Conservation (phyloP, 257 asterid genomes). For the Solanum bulbocastanum region DNA sequence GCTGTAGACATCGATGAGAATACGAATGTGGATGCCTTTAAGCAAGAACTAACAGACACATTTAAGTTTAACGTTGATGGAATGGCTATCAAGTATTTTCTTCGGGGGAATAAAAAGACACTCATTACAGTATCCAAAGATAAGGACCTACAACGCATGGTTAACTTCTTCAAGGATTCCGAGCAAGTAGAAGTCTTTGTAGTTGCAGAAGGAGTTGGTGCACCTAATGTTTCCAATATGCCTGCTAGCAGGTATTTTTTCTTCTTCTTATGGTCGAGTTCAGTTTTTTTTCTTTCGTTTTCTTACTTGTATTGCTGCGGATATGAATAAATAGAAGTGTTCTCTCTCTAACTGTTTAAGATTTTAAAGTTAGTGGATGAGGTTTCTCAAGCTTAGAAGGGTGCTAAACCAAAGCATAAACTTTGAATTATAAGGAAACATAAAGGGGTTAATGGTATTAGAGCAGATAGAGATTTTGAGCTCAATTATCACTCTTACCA, state of each 20-base stretch:
- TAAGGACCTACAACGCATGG: conserved; percentile 92
- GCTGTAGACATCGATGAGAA: conserved; percentile 79
- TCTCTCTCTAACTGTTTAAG: neutral
- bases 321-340: neutral
- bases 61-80: conserved; percentile 52
- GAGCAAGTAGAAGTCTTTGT: conserved; percentile 94
- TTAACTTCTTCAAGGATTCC: conserved; percentile 79
- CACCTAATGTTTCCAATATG: conserved; percentile 45
- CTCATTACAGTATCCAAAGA: conserved; percentile 86
- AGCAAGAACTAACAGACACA: conserved; percentile 77
- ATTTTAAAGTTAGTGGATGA: neutral
- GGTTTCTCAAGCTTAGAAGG: neutral
- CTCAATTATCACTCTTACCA: neutral
- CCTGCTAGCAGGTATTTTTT: conserved; percentile 76
- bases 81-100: conserved; percentile 77
- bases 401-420: neutral
- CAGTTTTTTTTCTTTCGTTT: neutral
- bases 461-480: neutral
- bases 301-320: neutral
- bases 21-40: conserved; percentile 62
- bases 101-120: conserved; percentile 87
- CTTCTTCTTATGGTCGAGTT: neutral
- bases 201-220: conserved; percentile 52
- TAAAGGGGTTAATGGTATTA: neutral
- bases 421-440: neutral